Percentiles rank a stretch among this genome's conserved stretches.
These are phyloP conservation scores for Handroanthus guayacan DNA, from an alignment of 257 asterid genomes.

Conservation along the genomic window DNA sequence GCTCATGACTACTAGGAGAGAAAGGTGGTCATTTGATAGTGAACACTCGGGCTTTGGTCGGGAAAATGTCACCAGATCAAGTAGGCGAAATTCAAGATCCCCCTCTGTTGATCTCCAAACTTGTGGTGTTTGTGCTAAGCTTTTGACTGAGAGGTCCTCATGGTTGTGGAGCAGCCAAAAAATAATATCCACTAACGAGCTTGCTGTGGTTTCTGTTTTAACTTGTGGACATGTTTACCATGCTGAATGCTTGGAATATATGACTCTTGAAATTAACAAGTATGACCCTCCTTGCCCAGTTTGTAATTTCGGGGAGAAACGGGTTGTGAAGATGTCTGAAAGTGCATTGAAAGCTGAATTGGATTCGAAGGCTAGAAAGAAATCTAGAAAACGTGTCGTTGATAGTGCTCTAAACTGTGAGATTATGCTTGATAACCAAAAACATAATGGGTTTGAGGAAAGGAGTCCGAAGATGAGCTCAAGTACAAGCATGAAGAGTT, in stretches of 20 bases:
- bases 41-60: constrained; percentile 52
- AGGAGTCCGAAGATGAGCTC: constrained; percentile 53
- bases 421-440: not conserved
- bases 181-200: constrained; percentile 56
- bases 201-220: constrained; percentile 68
- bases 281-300: constrained; percentile 74
- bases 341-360: constrained; percentile 65
- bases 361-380: constrained; percentile 56
- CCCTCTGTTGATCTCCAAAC: constrained; percentile 56
- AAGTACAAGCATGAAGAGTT: constrained; percentile 56
- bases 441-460: constrained; percentile 37
- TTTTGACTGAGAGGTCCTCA: constrained; percentile 55
- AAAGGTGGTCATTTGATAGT: constrained; percentile 79
- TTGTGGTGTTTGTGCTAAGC: constrained; percentile 69
- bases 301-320: constrained; percentile 72
- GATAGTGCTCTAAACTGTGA: constrained; percentile 54
- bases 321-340: constrained; percentile 41
- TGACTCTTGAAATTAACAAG: constrained; percentile 67
- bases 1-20: constrained; percentile 50
- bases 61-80: constrained; percentile 50
- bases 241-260: constrained; percentile 74
- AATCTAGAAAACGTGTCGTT: constrained; percentile 48
- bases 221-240: constrained; percentile 73
- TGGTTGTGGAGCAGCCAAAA: constrained; percentile 65
- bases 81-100: constrained; percentile 52